Conservation (phyloP, 768 basidiomycete genomes). For the Mycena olivaceomarginata region DNA sequence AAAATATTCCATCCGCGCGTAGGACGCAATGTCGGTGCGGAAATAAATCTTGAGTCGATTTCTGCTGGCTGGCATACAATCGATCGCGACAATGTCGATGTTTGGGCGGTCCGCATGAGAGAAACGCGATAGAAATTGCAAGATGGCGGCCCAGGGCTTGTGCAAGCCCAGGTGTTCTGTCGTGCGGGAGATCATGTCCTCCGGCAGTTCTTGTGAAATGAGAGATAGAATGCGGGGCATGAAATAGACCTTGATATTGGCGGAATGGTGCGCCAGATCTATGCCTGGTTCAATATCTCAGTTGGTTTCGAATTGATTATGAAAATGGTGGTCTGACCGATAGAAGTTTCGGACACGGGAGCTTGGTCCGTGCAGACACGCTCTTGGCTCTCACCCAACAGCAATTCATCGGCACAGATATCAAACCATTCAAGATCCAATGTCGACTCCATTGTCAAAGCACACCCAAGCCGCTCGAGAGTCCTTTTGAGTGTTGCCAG, state of each 20-base stretch:
- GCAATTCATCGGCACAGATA: slow-evolving; percentile 33
- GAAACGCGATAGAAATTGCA: slow-evolving; percentile 23
- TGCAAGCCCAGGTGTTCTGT: slow-evolving; percentile 16
- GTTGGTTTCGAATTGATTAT: not conserved
- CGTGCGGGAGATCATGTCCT: slow-evolving; percentile 18
- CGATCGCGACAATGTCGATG: slow-evolving; percentile 36
- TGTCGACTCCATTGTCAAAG: slow-evolving; percentile 3
- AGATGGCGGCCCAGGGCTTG: slow-evolving; percentile 23
- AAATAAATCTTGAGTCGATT: slow-evolving; percentile 41
- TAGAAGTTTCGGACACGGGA: slow-evolving; percentile 24
- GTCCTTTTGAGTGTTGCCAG: not conserved
- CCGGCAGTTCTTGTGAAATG: not conserved
- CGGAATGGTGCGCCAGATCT: slow-evolving; percentile 16
- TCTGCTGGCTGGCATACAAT: slow-evolving; percentile 20
- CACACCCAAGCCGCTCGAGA: not conserved
- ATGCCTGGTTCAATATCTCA: not conserved
- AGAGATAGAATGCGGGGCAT: slow-evolving; percentile 31
- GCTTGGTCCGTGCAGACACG: not conserved
- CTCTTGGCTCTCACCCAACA: slow-evolving; percentile 6
- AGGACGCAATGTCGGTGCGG: slow-evolving; percentile 17
- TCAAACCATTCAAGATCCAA: slow-evolving; percentile 35
- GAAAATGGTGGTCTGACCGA: not conserved
- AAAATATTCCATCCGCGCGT: slow-evolving; percentile 24
- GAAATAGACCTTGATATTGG: slow-evolving; percentile 28
- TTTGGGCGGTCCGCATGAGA: slow-evolving; percentile 3